phyloP scores from a whole-genome alignment of 345 rosid species.

The Populus euphratica region DNA sequence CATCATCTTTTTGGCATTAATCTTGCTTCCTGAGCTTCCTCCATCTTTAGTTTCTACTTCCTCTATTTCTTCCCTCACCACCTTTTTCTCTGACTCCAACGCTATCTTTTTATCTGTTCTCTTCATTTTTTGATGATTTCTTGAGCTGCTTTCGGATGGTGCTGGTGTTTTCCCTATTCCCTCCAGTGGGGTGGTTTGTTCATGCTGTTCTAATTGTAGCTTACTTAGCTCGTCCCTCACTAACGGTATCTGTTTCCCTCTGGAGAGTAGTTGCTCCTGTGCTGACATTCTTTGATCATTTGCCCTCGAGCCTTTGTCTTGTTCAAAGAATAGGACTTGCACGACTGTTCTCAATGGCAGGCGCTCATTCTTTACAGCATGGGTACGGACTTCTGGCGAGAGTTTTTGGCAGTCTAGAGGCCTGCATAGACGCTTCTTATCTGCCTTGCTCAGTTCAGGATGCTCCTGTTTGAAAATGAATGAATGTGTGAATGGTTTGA shows the following conservation, averaged over 20 bases:
- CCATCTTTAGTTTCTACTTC: constrained; percentile 29
- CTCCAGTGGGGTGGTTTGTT: constrained; percentile 4
- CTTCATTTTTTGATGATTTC: constrained; percentile 22
- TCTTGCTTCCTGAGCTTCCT: constrained; percentile 26
- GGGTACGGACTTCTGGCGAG: constrained; percentile 78
- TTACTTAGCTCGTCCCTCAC: constrained; percentile 11
- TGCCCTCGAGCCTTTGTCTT: constrained; percentile 38
- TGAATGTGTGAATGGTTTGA: neutral
- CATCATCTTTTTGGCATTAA: constrained; percentile 25
- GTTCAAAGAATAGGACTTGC: constrained; percentile 87
- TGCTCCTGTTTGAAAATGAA: constrained; percentile 54
- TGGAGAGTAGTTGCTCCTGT: constrained; percentile 17
- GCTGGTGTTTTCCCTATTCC: constrained; percentile 13
- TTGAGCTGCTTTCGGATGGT: constrained; percentile 26
- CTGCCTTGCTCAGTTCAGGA: constrained; percentile 75
- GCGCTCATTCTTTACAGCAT: constrained; percentile 90
- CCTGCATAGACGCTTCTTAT: constrained; percentile 74
- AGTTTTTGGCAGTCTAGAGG: constrained; percentile 89
- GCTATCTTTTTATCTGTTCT: constrained; percentile 17
- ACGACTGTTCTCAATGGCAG: constrained; percentile 92
- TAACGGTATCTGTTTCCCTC: constrained; percentile 26
- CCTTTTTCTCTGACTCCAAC: constrained; percentile 27
- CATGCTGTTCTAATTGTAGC: constrained; percentile 29
- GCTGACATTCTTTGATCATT: constrained; percentile 16
- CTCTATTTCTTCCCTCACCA: constrained; percentile 28